Percentiles rank a stretch among this genome's conserved stretches.
These are phyloP conservation scores for Podospora anserina DNA, from an alignment of 495 filamentous ascomycete genomes.

Conservation along the genomic window DNA sequence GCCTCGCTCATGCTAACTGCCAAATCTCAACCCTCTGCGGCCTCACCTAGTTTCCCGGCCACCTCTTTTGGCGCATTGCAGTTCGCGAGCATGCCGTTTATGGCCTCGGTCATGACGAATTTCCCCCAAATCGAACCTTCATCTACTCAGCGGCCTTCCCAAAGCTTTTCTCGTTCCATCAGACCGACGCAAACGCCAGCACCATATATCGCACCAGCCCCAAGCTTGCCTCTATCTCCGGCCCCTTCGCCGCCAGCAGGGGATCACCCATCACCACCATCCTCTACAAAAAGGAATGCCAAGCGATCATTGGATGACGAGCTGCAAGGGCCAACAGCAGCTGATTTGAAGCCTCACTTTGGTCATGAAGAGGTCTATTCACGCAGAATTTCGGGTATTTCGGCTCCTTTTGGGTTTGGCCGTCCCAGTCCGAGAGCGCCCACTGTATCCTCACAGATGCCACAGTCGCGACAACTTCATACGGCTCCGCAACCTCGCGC, in stretches of 20 bases:
- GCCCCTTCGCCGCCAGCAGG: neutral
- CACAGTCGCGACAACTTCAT: neutral
- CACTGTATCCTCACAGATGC: neutral
- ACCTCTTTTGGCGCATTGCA: neutral
- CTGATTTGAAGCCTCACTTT: neutral
- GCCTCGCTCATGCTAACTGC: neutral
- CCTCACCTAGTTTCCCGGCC: neutral
- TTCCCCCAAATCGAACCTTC: neutral
- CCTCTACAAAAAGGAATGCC: neutral
- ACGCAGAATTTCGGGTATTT: neutral
- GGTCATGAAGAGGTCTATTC: neutral
- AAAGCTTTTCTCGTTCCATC: neutral
- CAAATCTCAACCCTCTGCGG: neutral
- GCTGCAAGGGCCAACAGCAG: neutral
- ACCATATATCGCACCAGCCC: neutral
- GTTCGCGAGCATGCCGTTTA: neutral
- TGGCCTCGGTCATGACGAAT: neutral
- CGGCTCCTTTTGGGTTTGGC: neutral
- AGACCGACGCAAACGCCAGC: neutral
- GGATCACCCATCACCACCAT: neutral
- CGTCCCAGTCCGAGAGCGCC: neutral
- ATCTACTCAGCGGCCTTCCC: neutral
- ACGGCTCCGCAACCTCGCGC: neutral
- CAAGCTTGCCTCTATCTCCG: neutral
- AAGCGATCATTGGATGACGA: neutral